phyloP scores from a whole-genome alignment of 345 rosid genomes.

The Linum lewisii region DNA sequence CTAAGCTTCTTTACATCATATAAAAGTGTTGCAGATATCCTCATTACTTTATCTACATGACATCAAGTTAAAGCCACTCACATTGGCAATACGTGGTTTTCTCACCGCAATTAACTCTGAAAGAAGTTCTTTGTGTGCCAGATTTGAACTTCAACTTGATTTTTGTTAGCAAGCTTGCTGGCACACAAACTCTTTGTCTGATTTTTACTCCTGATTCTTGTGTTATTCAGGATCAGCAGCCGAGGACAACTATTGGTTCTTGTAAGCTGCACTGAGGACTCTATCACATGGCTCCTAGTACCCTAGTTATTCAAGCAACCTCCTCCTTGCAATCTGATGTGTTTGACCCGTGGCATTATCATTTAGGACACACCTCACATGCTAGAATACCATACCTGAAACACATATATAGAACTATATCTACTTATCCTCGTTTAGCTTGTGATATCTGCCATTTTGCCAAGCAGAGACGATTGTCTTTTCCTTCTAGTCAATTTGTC shows the following conservation, averaged over 20 bases:
- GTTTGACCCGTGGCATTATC: background rate
- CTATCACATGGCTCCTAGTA: background rate
- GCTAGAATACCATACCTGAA: background rate
- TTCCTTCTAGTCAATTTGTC: background rate
- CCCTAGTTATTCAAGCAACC: background rate
- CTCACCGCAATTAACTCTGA: background rate
- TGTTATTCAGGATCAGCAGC: background rate
- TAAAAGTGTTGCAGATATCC: background rate
- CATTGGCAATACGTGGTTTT: background rate
- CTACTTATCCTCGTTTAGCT: background rate
- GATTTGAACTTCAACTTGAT: too few relatives aligned
- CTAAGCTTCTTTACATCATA: too few relatives aligned
- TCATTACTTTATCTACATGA: background rate
- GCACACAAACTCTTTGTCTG: too few relatives aligned
- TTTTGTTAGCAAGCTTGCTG: too few relatives aligned
- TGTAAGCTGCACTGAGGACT: background rate
- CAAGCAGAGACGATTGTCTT: background rate
- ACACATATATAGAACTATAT: background rate
- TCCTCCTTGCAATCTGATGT: background rate
- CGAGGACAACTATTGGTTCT: background rate
- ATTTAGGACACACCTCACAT: background rate
- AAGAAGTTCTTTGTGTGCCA: background rate
- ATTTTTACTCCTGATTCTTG: background rate
- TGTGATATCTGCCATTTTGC: constrained; percentile 1
- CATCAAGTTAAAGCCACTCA: background rate